Conservation (phyloP, 495 filamentous ascomycete species). For the Tuber umbilicatum region DNA sequence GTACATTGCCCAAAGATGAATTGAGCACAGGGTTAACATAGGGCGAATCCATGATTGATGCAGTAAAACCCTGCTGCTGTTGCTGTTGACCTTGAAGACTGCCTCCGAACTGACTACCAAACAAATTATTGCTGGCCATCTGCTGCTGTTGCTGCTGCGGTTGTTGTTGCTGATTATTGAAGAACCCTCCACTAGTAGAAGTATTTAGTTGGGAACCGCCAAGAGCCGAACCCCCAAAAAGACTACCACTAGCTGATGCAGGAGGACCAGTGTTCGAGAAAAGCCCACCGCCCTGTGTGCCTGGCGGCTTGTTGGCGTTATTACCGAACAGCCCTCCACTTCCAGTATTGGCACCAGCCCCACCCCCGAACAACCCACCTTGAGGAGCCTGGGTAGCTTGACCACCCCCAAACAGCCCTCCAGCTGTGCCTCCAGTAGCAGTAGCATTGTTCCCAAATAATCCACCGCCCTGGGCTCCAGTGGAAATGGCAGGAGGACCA, state of each 20-base stretch:
- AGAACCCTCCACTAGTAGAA: constrained; percentile 45
- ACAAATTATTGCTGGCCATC: constrained; percentile 39
- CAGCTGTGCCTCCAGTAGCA: constrained; percentile 43
- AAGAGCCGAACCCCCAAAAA: constrained; percentile 56
- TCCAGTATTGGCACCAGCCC: constrained; percentile 48
- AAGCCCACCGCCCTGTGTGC: constrained; percentile 43
- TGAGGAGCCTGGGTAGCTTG: constrained; percentile 45
- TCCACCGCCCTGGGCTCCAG: constrained; percentile 41
- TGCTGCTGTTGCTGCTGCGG: constrained; percentile 47
- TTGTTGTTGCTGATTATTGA: constrained; percentile 44
- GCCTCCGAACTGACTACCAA: constrained; percentile 23
- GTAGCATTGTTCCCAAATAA: constrained; percentile 40
- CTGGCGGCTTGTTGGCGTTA: constrained; percentile 18
- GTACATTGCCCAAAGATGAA: constrained; percentile 27
- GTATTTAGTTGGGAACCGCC: constrained; percentile 41
- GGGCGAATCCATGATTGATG: constrained; percentile 69
- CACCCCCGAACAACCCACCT: constrained; percentile 58
- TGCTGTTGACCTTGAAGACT: constrained; percentile 38
- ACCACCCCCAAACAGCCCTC: constrained; percentile 49
- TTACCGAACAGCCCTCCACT: constrained; percentile 53
- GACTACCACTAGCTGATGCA: constrained; percentile 47
- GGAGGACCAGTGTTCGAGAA: constrained; percentile 48
- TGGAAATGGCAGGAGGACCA: constrained; percentile 35
- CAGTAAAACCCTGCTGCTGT: constrained; percentile 50
- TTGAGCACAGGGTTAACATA: constrained; percentile 70